These are phyloP conservation scores for Metschnikowia peoriensis DNA, from an alignment of 805 yeast genomes.

Conservation along the genomic window DNA sequence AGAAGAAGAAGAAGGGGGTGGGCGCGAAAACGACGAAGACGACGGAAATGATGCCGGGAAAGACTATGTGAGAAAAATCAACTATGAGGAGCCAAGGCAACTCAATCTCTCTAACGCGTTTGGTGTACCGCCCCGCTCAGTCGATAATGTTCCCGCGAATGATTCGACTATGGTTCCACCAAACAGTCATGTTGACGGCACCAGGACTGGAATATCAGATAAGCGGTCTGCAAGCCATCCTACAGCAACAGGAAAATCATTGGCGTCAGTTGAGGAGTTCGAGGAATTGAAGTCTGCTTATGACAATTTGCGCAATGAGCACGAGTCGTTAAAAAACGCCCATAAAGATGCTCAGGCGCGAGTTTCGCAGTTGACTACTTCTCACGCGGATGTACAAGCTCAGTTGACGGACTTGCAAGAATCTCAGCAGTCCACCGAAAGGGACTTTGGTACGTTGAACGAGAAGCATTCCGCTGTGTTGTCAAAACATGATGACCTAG, in stretches of 20 bases:
- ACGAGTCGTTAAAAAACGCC: conserved; percentile 5
- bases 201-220: background rate
- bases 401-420: conserved; percentile 22
- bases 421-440: conserved; percentile 19
- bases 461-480: conserved; percentile 2
- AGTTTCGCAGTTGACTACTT: conserved; percentile 6
- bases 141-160: background rate
- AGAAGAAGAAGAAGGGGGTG: conserved; percentile 44
- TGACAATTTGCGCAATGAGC: conserved; percentile 6
- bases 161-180: background rate
- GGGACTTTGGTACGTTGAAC: conserved; percentile 3
- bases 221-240: background rate
- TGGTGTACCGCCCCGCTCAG: background rate
- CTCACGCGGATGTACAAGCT: conserved; percentile 12
- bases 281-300: conserved; percentile 3
- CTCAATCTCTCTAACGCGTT: conserved; percentile 1
- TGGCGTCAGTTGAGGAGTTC: background rate
- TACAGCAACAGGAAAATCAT: background rate
- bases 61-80: background rate
- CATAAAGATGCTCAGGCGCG: conserved; percentile 15
- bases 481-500: conserved; percentile 4
- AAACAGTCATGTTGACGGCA: background rate
- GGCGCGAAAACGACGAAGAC: conserved; percentile 54
- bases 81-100: conserved; percentile 7
- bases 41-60: conserved; percentile 37